Conservation (phyloP, 2,329 filamentous ascomycete species). For the Hypoxylon sp. region DNA sequence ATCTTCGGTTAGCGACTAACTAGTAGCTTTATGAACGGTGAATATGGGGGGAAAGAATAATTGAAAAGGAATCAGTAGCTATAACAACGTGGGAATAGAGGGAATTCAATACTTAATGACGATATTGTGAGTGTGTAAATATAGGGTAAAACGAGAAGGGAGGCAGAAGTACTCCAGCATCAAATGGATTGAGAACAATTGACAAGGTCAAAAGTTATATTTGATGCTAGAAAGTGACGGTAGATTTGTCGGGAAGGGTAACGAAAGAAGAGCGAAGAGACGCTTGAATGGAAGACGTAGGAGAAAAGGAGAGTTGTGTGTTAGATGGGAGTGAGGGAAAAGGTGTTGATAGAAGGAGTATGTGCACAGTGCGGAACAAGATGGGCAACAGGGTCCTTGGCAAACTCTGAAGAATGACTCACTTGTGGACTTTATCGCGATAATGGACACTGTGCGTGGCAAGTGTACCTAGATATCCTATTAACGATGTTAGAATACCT, state of each 20-base stretch:
- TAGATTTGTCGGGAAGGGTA: neutral
- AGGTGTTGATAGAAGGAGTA: neutral
- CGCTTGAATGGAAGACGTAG: neutral
- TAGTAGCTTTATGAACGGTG: neutral
- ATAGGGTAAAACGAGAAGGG: too few species aligned
- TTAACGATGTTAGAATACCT: constrained; percentile 11
- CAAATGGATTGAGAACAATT: neutral
- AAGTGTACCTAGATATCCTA: constrained; percentile 24
- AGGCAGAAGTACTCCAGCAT: neutral
- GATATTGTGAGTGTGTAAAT: too few species aligned
- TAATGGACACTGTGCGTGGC: constrained; percentile 8
- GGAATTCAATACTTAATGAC: too few species aligned
- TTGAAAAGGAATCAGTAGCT: neutral
- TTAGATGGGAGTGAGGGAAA: neutral
- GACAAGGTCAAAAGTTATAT: neutral
- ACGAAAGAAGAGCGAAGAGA: neutral
- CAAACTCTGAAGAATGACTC: constrained; percentile 7
- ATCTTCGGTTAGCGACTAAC: neutral
- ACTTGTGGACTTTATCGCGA: constrained; percentile 16
- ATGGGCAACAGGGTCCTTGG: constrained; percentile 9
- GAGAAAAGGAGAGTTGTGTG: neutral
- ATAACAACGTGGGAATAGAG: too few species aligned
- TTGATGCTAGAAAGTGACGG: neutral
- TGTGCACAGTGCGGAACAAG: constrained; percentile 6
- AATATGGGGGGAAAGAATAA: neutral